Conservation (phyloP, 176 grass and related monocot genomes). For the Aegilops sharonensis region DNA sequence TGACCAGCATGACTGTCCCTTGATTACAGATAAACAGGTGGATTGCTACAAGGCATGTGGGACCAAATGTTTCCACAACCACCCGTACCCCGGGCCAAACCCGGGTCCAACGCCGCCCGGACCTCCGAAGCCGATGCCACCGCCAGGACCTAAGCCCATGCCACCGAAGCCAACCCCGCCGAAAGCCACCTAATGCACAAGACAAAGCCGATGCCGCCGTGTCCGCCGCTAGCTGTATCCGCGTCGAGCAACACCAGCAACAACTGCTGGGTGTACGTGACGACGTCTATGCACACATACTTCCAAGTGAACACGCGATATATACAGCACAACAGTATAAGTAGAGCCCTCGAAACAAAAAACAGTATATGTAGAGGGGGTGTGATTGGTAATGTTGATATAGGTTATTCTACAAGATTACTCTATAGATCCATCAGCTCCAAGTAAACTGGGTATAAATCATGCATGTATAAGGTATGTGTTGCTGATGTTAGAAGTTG, state of each 20-base stretch:
- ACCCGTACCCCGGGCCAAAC: neutral
- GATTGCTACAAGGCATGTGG: slow-evolving; percentile 26
- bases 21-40: slow-evolving; percentile 24
- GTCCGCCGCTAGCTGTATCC: neutral
- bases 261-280: neutral
- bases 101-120: neutral
- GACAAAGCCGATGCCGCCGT: neutral
- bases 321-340: neutral
- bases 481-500: too few species aligned
- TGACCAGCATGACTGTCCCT: neutral
- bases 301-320: neutral
- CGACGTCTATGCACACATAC: neutral
- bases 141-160: neutral
- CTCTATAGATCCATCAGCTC: neutral
- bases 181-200: neutral
- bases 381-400: neutral
- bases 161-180: neutral
- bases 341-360: too few species aligned
- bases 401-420: neutral
- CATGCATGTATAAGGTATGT: neutral
- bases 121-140: neutral
- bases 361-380: neutral
- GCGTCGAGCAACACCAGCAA: neutral
- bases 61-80: slow-evolving; percentile 13
- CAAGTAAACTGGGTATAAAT: neutral